These are phyloP conservation scores for Astragalus membranaceus DNA, from an alignment of 306 rosid genomes.

Conservation along the genomic window DNA sequence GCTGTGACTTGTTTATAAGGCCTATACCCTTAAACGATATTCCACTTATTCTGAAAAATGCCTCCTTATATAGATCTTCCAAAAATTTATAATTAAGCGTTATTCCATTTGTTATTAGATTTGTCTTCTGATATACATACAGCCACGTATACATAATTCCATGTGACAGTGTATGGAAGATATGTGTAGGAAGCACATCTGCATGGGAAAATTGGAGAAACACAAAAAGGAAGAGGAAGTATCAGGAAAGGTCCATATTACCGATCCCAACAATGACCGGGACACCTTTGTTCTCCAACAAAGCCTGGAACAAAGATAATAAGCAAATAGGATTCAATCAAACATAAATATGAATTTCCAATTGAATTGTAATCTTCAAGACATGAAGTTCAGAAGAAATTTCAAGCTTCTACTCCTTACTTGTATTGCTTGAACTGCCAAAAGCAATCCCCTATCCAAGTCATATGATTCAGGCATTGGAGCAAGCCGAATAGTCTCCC, in stretches of 20 bases:
- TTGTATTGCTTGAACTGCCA: slow-evolving; percentile 98
- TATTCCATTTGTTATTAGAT: not conserved
- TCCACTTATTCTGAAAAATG: slow-evolving; percentile 6
- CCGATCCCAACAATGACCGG: slow-evolving; percentile 98
- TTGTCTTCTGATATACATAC: not conserved
- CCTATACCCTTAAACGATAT: slow-evolving; percentile 1
- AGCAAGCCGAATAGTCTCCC: slow-evolving; percentile 80
- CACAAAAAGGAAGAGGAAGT: slow-evolving; percentile 5
- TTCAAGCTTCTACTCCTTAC: slow-evolving; percentile 40
- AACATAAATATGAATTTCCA: slow-evolving; percentile 13
- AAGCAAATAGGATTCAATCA: slow-evolving; percentile 21
- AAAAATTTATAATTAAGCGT: not conserved
- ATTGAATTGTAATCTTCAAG: slow-evolving; percentile 22
- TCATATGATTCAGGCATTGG: slow-evolving; percentile 98
- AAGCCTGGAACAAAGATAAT: slow-evolving; percentile 57
- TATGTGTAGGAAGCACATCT: not conserved
- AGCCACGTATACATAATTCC: slow-evolving; percentile 2
- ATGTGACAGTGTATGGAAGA: slow-evolving; percentile 5
- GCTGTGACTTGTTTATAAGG: not conserved
- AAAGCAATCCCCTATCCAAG: slow-evolving; percentile 95
- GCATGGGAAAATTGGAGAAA: slow-evolving; percentile 3
- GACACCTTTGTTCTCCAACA: slow-evolving; percentile 92
- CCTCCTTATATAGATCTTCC: not conserved
- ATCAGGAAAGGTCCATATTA: slow-evolving; percentile 34
- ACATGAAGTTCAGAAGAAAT: slow-evolving; percentile 20